These are phyloP conservation scores for Colletotrichum kahawae DNA, from an alignment of 2,329 filamentous ascomycete species.

Conservation along the genomic window DNA sequence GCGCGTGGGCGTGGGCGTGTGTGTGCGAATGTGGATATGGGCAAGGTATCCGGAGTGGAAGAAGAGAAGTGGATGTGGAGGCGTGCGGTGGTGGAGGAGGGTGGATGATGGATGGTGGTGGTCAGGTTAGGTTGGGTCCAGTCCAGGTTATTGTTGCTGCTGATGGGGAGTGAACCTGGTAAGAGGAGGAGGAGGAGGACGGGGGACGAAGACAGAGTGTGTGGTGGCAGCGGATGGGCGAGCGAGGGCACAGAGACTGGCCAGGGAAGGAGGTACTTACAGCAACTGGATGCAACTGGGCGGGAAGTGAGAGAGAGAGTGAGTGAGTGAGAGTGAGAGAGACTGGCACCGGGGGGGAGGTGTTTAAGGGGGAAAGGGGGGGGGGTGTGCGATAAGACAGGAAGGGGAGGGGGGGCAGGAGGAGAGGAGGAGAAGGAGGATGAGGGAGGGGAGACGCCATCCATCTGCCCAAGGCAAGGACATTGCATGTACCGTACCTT, in stretches of 20 bases:
- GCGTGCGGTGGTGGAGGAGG: neutral
- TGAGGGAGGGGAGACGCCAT: neutral
- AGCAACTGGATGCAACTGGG: neutral
- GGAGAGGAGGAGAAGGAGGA: neutral
- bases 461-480: neutral
- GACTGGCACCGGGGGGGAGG: constrained; percentile 8
- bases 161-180: neutral
- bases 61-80: neutral
- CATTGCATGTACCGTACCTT: neutral
- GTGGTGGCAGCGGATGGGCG: constrained; percentile 16
- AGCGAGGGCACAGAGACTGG: constrained; percentile 15
- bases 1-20: constrained; percentile 9
- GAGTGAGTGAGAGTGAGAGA: neutral
- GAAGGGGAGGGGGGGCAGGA: neutral
- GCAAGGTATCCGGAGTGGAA: neutral
- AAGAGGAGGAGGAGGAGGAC: neutral
- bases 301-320: neutral
- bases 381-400: neutral
- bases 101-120: neutral
- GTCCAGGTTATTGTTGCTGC: neutral
- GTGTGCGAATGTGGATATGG: neutral
- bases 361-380: constrained; percentile 8
- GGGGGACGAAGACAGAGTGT: neutral
- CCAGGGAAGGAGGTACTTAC: neutral
- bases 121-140: neutral